A percentile compares a stretch with the other conserved stretches of the same genome.
Evolutionary conservation across 208 protist genomes (phyloP).

Genomic region (Trypanosomatidae sp.): DNA sequence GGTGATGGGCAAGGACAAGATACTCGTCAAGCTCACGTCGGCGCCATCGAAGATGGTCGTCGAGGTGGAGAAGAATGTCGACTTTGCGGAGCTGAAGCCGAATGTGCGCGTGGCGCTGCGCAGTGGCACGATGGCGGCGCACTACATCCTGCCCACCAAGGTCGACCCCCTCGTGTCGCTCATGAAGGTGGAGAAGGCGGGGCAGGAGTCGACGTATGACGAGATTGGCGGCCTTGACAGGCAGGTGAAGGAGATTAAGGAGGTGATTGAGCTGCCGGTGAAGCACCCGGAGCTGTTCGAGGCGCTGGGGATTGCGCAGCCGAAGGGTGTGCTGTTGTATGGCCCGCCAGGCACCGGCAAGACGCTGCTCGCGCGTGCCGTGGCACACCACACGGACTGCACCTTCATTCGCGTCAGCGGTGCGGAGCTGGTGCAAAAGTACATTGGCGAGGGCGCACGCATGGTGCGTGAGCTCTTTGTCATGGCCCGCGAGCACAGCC

Average conservation of each 20-base stretch:
- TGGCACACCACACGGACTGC: conserved; percentile 95
- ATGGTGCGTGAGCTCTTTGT: conserved; percentile 99
- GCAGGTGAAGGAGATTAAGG: conserved; percentile 96
- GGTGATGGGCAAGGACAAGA: conserved; percentile 97
- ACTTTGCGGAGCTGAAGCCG: conserved; percentile 87
- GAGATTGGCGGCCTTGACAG: conserved; percentile 99
- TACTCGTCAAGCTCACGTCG: conserved; percentile 93
- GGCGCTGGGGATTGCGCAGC: conserved; percentile 98
- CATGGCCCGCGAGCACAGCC: conserved; percentile 98
- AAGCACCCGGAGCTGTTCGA: conserved; percentile 99
- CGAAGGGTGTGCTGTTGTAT: conserved; percentile 98
- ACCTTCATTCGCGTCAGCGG: conserved; percentile 99
- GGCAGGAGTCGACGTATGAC: conserved; percentile 99
- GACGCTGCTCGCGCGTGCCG: conserved; percentile 98
- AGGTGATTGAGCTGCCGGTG: conserved; percentile 77
- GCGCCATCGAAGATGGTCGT: conserved; percentile 98
- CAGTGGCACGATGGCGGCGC: conserved; percentile 94
- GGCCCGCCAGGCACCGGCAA: conserved; percentile 96
- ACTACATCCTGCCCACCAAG: conserved; percentile 98
- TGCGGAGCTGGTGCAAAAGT: conserved; percentile 99
- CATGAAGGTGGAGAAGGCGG: conserved; percentile 99
- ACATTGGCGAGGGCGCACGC: conserved; percentile 99
- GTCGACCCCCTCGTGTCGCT: conserved; percentile 98
- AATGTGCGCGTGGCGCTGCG: conserved; percentile 96
- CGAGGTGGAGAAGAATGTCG: conserved; percentile 95